Conservation (phyloP, 2,329 filamentous ascomycete species). For the Parastagonospora nodorum region DNA sequence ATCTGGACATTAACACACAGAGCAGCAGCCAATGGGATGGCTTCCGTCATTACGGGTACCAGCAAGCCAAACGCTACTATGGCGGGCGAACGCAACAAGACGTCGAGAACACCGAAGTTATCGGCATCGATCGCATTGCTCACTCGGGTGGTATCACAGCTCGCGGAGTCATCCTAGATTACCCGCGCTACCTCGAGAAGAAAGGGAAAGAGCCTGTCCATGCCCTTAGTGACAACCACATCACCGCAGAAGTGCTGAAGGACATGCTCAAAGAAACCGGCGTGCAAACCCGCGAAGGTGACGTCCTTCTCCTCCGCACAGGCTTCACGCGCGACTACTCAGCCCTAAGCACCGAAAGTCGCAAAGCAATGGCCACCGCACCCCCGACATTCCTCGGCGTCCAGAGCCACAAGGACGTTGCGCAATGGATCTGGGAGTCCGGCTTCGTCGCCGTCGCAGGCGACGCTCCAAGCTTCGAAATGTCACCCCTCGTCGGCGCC, state of each 20-base stretch:
- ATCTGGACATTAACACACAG: conserved; percentile 47
- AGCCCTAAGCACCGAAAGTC: conserved; percentile 21
- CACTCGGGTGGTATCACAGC: conserved; percentile 36
- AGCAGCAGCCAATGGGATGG: conserved; percentile 48
- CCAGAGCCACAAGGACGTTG: conserved; percentile 40
- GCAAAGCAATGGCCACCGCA: conserved; percentile 33
- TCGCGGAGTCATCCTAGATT: conserved; percentile 39
- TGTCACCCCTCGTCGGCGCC: conserved; percentile 44
- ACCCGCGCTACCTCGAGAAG: conserved; percentile 32
- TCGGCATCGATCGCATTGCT: conserved; percentile 50
- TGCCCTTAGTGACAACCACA: conserved; percentile 28
- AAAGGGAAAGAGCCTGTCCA: conserved; percentile 24
- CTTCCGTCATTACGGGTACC: conserved; percentile 50
- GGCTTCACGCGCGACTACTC: conserved; percentile 47
- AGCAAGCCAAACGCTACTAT: conserved; percentile 49
- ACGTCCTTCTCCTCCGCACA: conserved; percentile 37
- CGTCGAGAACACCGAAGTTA: conserved; percentile 41
- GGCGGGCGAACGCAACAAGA: conserved; percentile 49
- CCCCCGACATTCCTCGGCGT: conserved; percentile 48
- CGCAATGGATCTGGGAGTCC: conserved; percentile 55
- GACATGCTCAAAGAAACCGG: conserved; percentile 43
- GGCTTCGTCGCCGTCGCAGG: conserved; percentile 54
- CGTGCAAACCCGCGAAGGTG: conserved; percentile 39
- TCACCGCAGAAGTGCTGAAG: conserved; percentile 28
- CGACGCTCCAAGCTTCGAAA: conserved; percentile 52